Evolutionary conservation across 192 early-diverging fungal genomes (phyloP), one percentile per base, ranked within the genome.

Genomic region (Glomus cerebriforme): DNA sequence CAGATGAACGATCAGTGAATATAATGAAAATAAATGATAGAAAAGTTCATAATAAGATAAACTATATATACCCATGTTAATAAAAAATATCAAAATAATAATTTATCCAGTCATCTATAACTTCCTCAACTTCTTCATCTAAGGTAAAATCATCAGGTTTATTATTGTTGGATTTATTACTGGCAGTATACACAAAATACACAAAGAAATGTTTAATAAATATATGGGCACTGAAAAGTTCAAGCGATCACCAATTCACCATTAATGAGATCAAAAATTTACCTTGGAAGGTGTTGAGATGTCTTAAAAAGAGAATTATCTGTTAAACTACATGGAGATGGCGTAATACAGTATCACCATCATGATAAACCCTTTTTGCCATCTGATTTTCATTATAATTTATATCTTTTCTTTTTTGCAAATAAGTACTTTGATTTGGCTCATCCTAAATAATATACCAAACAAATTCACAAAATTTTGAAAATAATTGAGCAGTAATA

Each of bases 1-100:
- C 5, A 62, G 9, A 24, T 62, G 27, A 62, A 24, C 9, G 60
- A 62, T 62, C 5, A 22, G 27, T 24, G 19, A 62, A 62, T 62
- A 62, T 24, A n/a, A n/a, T n/a, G n/a, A n/a, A n/a, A n/a, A n/a
- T n/a, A n/a, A 62, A 22, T 62, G n/a, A 24, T 24, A 62, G 27
- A 62, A 62, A 24, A 22, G 2, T 62, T 22, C 5, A 24, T 62
- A 10, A 24, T 24, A 62, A 24, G 27, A 62, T 62, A 62, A 5
- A 24, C 19, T 24, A 62, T 62, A 62, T 62, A 62, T 62, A 62
- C 10, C 60, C 5, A 27, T 24, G 10, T 62, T 62, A 27, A 62
- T 62, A 62, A 62, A 62, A 62, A 62, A 62, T 62, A 62, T 62
- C 60, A 62, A 62, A 62, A 62, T 22, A 62, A 62, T 62, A 62